phyloP scores from a whole-genome alignment of 2,329 filamentous ascomycete species.

The Pochonia chlamydosporia region DNA sequence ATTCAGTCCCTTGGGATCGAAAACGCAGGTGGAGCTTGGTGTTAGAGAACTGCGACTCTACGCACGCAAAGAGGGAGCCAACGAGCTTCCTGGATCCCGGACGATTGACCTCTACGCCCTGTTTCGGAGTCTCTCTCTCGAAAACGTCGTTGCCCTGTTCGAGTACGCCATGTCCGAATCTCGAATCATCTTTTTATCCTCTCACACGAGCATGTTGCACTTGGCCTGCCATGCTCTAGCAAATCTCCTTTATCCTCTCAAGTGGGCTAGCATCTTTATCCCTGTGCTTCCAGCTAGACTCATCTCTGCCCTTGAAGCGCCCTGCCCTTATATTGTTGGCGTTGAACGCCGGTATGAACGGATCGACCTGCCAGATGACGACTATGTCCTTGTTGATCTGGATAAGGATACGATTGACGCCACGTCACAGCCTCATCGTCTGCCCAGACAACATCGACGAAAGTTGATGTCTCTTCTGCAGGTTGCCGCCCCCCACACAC shows the following conservation, averaged over 20 bases:
- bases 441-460: conserved; percentile 83
- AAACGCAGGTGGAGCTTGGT: conserved; percentile 90
- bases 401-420: conserved; percentile 88
- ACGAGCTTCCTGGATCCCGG: conserved; percentile 87
- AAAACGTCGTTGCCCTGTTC: conserved; percentile 87
- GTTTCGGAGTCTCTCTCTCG: conserved; percentile 82
- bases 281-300: conserved; percentile 83
- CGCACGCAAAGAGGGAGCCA: conserved; percentile 84
- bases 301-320: conserved; percentile 85
- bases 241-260: conserved; percentile 81
- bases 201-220: conserved; percentile 93
- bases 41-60: conserved; percentile 87
- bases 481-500: conserved; percentile 82
- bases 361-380: conserved; percentile 83
- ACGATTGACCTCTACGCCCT: conserved; percentile 90
- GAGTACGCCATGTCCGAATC: conserved; percentile 92
- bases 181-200: conserved; percentile 92
- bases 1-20: conserved; percentile 83
- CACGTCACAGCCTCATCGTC: conserved; percentile 66
- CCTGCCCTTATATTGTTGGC: conserved; percentile 94
- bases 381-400: conserved; percentile 91
- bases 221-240: conserved; percentile 83
- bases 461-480: conserved; percentile 88
- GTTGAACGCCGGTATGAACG: conserved; percentile 88
- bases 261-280: conserved; percentile 93